Conservation (phyloP, 108 stramenopile genomes). For the Discostella stelligeroides region DNA sequence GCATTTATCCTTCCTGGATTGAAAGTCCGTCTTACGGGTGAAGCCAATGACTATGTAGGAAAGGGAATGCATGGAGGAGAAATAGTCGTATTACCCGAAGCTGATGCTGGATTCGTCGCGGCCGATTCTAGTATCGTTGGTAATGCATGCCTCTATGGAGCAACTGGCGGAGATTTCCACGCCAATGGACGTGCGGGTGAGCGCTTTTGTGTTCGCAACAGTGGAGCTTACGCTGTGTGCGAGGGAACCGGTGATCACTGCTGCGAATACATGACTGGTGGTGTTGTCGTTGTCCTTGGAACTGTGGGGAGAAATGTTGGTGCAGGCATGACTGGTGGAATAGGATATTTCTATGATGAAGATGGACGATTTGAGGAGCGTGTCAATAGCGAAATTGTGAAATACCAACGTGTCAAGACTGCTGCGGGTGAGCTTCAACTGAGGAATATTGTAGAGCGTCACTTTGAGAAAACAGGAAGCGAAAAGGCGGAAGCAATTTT, state of each 20-base stretch:
- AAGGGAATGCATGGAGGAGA: slow-evolving; percentile 96
- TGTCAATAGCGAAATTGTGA: slow-evolving; percentile 92
- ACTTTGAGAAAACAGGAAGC: slow-evolving; percentile 89
- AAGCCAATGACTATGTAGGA: slow-evolving; percentile 98
- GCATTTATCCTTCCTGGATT: slow-evolving; percentile 89
- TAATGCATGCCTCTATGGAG: slow-evolving; percentile 96
- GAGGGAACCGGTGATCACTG: slow-evolving; percentile 97
- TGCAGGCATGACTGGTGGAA: slow-evolving; percentile 96
- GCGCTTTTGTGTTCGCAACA: slow-evolving; percentile 96
- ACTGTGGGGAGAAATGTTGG: slow-evolving; percentile 94
- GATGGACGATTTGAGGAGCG: slow-evolving; percentile 78
- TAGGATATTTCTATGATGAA: slow-evolving; percentile 93
- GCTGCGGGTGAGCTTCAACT: slow-evolving; percentile 79
- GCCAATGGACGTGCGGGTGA: slow-evolving; percentile 95
- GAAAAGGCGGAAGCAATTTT: slow-evolving; percentile 85
- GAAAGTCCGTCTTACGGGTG: slow-evolving; percentile 87
- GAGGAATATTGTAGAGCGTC: slow-evolving; percentile 85
- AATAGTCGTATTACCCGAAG: slow-evolving; percentile 86
- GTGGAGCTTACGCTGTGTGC: slow-evolving; percentile 94
- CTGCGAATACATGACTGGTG: slow-evolving; percentile 98
- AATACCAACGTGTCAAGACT: slow-evolving; percentile 69
- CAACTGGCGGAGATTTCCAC: slow-evolving; percentile 94
- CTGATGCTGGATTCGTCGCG: slow-evolving; percentile 82
- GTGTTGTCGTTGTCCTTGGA: slow-evolving; percentile 91
- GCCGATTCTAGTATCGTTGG: slow-evolving; percentile 94